These are phyloP conservation scores for Malassezia sp. DNA, from an alignment of 1,284 basidiomycete species.

Conservation along the genomic window DNA sequence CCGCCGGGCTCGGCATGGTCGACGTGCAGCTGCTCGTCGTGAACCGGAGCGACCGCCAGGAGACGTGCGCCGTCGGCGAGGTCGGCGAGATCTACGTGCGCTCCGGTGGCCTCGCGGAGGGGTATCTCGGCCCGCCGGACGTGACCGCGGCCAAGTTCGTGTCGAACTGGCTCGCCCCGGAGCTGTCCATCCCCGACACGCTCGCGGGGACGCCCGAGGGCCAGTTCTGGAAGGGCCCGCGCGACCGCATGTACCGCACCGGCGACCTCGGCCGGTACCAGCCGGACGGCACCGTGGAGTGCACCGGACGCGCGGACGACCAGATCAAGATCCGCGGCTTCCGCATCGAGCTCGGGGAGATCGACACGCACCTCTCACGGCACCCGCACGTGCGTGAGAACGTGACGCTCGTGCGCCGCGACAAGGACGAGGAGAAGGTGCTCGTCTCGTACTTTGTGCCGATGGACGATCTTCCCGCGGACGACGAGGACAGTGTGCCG, in stretches of 20 bases:
- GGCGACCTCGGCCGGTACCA: constrained; percentile 92
- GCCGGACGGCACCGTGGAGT: constrained; percentile 87
- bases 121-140: constrained; percentile 68
- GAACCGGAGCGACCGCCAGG: constrained; percentile 75
- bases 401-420: constrained; percentile 86
- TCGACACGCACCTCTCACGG: constrained; percentile 88
- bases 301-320: constrained; percentile 92
- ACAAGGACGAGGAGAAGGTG: constrained; percentile 99
- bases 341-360: constrained; percentile 95
- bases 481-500: constrained; percentile 59
- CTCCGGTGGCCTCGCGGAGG: constrained; percentile 87
- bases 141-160: constrained; percentile 60
- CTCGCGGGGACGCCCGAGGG: constrained; percentile 34
- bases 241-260: constrained; percentile 94
- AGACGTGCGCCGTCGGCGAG: constrained; percentile 88
- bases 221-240: constrained; percentile 76
- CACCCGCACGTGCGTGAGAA: constrained; percentile 91
- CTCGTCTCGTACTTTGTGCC: constrained; percentile 98
- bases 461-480: constrained; percentile 56
- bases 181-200: constrained; percentile 32
- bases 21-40: constrained; percentile 96
- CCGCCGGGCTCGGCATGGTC: constrained; percentile 92
- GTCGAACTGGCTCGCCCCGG: constrained; percentile 41
- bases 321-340: constrained; percentile 99
- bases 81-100: constrained; percentile 98